Conservation (phyloP, 2,329 filamentous ascomycete species). For the Cladosporium cucumerinum region DNA sequence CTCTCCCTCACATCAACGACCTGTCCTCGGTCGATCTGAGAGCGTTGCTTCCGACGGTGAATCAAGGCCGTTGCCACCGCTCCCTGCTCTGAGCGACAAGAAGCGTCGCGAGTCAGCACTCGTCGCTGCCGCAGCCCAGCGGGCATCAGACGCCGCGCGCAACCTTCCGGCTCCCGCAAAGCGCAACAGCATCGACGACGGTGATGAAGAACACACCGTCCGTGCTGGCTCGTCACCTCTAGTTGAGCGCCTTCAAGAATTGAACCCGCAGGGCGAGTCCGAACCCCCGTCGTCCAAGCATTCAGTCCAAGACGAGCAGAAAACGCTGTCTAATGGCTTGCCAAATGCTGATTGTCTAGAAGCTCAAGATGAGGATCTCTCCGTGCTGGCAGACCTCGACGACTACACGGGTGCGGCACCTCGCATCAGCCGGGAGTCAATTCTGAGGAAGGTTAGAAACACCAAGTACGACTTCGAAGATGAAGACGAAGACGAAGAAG, state of each 20-base stretch:
- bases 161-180: slow-evolving; percentile 69
- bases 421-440: slow-evolving; percentile 89
- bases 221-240: slow-evolving; percentile 54
- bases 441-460: slow-evolving; percentile 79
- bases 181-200: slow-evolving; percentile 70
- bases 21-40: slow-evolving; percentile 62
- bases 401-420: slow-evolving; percentile 50
- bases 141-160: slow-evolving; percentile 63
- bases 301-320: neutral
- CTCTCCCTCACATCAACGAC: slow-evolving; percentile 48
- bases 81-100: slow-evolving; percentile 58
- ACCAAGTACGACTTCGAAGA: slow-evolving; percentile 50
- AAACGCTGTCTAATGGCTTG: slow-evolving; percentile 22
- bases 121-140: slow-evolving; percentile 68
- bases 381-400: slow-evolving; percentile 31
- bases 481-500: slow-evolving; percentile 32
- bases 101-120: slow-evolving; percentile 51
- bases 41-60: slow-evolving; percentile 77
- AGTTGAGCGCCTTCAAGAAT: slow-evolving; percentile 12
- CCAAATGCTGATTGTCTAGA: slow-evolving; percentile 21
- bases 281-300: slow-evolving; percentile 2
- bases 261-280: slow-evolving; percentile 23
- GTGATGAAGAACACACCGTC: neutral
- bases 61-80: slow-evolving; percentile 78
- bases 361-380: slow-evolving; percentile 33